These are phyloP conservation scores for Beauveria rudraprayagi DNA, from an alignment of 2,329 filamentous ascomycete genomes.

Conservation along the genomic window DNA sequence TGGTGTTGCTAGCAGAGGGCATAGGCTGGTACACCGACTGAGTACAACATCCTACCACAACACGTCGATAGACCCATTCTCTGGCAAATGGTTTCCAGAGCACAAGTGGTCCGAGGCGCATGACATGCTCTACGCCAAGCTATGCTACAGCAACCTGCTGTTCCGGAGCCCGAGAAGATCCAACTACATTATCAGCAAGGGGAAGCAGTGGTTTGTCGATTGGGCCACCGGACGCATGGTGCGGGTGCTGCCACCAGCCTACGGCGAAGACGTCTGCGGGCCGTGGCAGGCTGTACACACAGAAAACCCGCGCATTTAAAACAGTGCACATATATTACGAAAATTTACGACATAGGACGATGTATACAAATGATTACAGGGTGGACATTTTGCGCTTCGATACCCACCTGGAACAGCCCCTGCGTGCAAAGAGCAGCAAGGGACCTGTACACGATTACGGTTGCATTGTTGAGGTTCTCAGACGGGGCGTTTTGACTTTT, in stretches of 20 bases:
- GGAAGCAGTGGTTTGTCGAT: slow-evolving; percentile 52
- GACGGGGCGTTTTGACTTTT: background rate
- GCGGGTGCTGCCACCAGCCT: slow-evolving; percentile 44
- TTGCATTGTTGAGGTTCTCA: background rate
- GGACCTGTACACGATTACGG: slow-evolving; percentile 2
- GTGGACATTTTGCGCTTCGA: background rate
- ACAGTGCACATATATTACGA: background rate
- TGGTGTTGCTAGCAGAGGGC: slow-evolving; percentile 12
- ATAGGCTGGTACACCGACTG: slow-evolving; percentile 28
- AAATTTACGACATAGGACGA: background rate
- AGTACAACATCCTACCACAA: slow-evolving; percentile 39
- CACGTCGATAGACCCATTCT: slow-evolving; percentile 36
- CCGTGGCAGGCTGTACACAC: slow-evolving; percentile 43
- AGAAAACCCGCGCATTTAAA: slow-evolving; percentile 39
- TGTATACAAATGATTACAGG: background rate
- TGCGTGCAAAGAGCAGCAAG: background rate
- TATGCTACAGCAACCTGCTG: slow-evolving; percentile 51
- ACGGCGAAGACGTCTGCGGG: slow-evolving; percentile 41
- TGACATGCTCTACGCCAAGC: slow-evolving; percentile 51
- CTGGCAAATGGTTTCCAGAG: slow-evolving; percentile 49
- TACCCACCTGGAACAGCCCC: background rate
- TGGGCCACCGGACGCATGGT: slow-evolving; percentile 50
- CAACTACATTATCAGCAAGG: slow-evolving; percentile 48
- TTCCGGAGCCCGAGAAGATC: slow-evolving; percentile 50
- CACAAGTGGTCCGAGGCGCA: slow-evolving; percentile 48